Base-by-base conservation (phyloP, 345 rosid genomes). In the Mallotus nudiflorus region DNA sequence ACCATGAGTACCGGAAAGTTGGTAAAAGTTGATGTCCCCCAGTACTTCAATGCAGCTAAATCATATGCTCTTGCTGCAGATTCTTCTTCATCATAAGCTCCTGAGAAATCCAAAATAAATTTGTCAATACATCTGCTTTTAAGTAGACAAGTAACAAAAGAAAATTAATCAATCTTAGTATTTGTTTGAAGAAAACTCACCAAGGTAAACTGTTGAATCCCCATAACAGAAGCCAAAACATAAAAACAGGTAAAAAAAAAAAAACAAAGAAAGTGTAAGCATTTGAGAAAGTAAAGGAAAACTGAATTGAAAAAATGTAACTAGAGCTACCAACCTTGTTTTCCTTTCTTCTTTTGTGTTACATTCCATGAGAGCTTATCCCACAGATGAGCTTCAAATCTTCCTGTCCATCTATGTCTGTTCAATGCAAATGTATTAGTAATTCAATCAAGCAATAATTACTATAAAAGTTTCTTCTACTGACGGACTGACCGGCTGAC, bases 61-160 rank as follows among this genome's bases (percentile, higher is more conserved):
- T 88, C 93, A 70, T 86, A 88, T 27, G 90, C 90, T 71, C 90
- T 80, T 44, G 90, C 93, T 35, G 88, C 93, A 11, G 93, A 81
- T 83, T 84, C 93, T 82, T 88, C 93, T 35, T 82, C 88, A 67
- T 88, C 86, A 75, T 88, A 88, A 68, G 93, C 90, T 49, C 90
- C 92, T 84, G 75, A 62, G 29, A 64, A 29, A 49, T 66, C 71
- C 46, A 40, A 40, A 50, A 42, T n/a, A 29, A 24, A 40, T 24
- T 6, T 14, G 49, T 80, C 29, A 51, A 39, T 15, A 39, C 9
- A 51, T 75, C 56, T 68, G 29, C 31, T 10, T n/a, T n/a, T n/a
- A n/a, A n/a, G 13, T 46, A 55, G 44, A 25, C 6, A 19, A 66
- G 12, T 14, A 48, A 19, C 24, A 31, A 54, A 52, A 63, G 13